phyloP scores from a whole-genome alignment of 345 rosid genomes.

The Triadica sebifera region DNA sequence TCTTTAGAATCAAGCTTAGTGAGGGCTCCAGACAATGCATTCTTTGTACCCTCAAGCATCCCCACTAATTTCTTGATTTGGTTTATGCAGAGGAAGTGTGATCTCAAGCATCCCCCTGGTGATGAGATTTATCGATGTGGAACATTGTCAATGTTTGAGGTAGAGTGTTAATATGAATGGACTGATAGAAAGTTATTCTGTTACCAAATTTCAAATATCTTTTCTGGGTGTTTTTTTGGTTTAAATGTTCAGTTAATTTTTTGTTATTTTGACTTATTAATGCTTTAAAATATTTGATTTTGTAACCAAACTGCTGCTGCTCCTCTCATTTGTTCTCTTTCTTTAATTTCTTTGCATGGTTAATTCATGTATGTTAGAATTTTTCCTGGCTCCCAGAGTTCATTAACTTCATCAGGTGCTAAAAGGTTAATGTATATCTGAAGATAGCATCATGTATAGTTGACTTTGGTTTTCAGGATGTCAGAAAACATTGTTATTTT shows the following conservation, averaged over 20 bases:
- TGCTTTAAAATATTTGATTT: background rate
- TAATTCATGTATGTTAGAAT: background rate
- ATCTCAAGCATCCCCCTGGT: constrained; percentile 97
- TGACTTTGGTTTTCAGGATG: background rate
- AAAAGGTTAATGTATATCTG: background rate
- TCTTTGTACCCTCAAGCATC: constrained; percentile 61
- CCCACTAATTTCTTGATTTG: background rate
- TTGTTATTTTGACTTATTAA: background rate
- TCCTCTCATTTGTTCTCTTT: background rate
- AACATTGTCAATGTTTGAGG: constrained; percentile 99
- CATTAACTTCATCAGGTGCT: background rate
- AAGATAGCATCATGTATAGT: background rate
- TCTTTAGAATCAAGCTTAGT: constrained; percentile 59
- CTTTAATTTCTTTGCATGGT: background rate
- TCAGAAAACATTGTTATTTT: background rate
- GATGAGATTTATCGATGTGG: constrained; percentile 98
- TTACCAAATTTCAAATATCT: background rate
- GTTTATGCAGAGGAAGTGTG: constrained; percentile 74
- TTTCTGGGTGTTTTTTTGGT: background rate
- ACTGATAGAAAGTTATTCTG: background rate
- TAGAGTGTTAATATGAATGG: constrained; percentile 13
- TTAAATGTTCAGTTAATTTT: background rate
- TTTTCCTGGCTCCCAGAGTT: background rate
- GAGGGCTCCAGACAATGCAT: constrained; percentile 57
- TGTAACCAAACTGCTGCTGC: background rate